phyloP scores from a whole-genome alignment of 305 asterid species.

The Euphrasia arctica region DNA sequence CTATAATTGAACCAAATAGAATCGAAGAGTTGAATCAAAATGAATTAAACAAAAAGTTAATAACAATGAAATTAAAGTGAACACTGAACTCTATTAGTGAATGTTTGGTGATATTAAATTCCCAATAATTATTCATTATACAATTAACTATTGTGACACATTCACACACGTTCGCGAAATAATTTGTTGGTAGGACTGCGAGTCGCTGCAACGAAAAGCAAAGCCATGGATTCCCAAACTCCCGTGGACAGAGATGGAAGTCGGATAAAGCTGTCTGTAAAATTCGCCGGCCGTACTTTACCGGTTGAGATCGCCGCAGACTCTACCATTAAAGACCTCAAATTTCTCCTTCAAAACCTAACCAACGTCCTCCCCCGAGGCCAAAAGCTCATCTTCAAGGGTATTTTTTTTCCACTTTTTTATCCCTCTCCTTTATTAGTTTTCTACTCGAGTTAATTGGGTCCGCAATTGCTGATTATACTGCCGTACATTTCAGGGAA shows the following conservation, averaged over 20 bases:
- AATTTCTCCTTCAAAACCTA: slow-evolving; percentile 58
- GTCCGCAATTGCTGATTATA: slow-evolving; percentile 1
- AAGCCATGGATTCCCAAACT: slow-evolving; percentile 34
- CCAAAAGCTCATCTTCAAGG: slow-evolving; percentile 91
- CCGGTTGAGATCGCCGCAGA: slow-evolving; percentile 50
- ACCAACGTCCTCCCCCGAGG: slow-evolving; percentile 95
- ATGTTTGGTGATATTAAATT: too few relatives aligned
- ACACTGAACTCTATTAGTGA: too few relatives aligned
- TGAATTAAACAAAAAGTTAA: too few relatives aligned
- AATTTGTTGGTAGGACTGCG: not conserved
- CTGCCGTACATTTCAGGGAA: slow-evolving; percentile 44
- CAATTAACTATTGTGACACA: too few relatives aligned
- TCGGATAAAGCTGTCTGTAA: slow-evolving; percentile 40
- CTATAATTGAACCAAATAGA: too few relatives aligned
- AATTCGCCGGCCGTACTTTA: slow-evolving; percentile 64
- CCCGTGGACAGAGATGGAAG: slow-evolving; percentile 14
- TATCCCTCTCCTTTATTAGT: not conserved
- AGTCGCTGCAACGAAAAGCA: slow-evolving; percentile 7
- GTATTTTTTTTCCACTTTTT: slow-evolving; percentile 25
- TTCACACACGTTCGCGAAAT: too few relatives aligned
- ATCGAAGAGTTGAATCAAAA: too few relatives aligned
- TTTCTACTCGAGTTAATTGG: not conserved
- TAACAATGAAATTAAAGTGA: too few relatives aligned
- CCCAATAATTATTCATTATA: too few relatives aligned
- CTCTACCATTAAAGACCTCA: slow-evolving; percentile 63